Evolutionary conservation across 306 rosid species (phyloP).

Genomic region (Quercus engelmannii): DNA sequence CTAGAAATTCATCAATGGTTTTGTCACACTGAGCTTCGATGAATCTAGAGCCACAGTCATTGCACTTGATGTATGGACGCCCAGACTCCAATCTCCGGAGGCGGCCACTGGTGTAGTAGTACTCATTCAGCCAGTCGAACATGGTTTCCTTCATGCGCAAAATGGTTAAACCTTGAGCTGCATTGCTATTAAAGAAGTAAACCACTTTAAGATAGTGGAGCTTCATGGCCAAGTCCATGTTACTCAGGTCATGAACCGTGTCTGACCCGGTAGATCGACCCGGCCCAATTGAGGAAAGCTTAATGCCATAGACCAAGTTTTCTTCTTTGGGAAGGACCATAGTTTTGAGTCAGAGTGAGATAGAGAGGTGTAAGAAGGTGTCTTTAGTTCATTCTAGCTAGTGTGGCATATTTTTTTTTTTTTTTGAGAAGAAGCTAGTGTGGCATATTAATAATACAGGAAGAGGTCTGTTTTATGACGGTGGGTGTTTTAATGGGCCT

Average conservation of each 20-base stretch:
- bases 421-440: no score
- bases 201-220: conserved; percentile 67
- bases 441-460: no score
- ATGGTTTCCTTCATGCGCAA: conserved; percentile 39
- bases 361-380: neutral
- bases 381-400: neutral
- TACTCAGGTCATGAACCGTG: conserved; percentile 27
- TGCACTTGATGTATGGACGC: conserved; percentile 69
- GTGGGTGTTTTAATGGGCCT: no score
- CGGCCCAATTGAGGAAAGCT: conserved; percentile 71
- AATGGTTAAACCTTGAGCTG: conserved; percentile 21
- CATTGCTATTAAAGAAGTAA: conserved; percentile 49
- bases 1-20: conserved; percentile 60
- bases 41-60: conserved; percentile 76
- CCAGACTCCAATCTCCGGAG: conserved; percentile 62
- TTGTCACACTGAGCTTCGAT: conserved; percentile 55
- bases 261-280: conserved; percentile 30
- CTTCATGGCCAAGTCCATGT: conserved; percentile 78
- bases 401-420: no score
- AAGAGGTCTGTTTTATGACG: no score
- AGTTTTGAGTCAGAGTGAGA: neutral
- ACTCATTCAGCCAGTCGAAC: conserved; percentile 32
- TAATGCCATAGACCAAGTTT: conserved; percentile 36
- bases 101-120: conserved; percentile 51
- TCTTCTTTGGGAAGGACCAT: conserved; percentile 39